Evolutionary conservation across 2,329 filamentous ascomycete species (phyloP).

Genomic region (Aspergillus nomiae): DNA sequence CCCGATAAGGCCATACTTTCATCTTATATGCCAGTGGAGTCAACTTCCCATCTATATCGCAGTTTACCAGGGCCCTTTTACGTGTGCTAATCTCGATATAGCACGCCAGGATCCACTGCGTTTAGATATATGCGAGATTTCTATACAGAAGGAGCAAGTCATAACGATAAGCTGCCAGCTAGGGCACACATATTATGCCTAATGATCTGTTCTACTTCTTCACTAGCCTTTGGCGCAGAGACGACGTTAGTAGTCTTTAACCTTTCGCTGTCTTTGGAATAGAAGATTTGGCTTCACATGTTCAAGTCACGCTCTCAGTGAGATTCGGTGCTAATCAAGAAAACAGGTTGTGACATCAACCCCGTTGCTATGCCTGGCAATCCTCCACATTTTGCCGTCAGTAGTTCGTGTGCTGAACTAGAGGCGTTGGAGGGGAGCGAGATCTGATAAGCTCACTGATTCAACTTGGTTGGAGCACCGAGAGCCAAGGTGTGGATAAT

Average conservation of each 20-base stretch:
- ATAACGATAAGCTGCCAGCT: background rate
- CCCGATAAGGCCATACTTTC: background rate
- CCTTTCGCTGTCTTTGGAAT: background rate
- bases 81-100: too few species aligned
- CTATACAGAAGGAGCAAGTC: too few species aligned
- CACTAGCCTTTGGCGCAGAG: background rate
- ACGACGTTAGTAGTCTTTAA: background rate
- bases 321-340: background rate
- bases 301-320: background rate
- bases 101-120: too few species aligned
- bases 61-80: too few species aligned
- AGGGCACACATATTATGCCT: background rate
- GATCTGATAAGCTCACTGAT: background rate
- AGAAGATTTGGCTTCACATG: background rate
- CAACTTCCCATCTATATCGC: too few species aligned
- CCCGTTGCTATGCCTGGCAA: background rate
- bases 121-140: too few species aligned
- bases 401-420: background rate
- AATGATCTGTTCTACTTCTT: background rate
- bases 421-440: background rate
- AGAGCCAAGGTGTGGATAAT: background rate
- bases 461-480: background rate
- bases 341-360: too few species aligned
- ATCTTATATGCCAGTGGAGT: too few species aligned
- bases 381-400: background rate